Base-by-base conservation (phyloP, 352 stramenopile genomes). In the Pythium rhizo-oryzae region DNA sequence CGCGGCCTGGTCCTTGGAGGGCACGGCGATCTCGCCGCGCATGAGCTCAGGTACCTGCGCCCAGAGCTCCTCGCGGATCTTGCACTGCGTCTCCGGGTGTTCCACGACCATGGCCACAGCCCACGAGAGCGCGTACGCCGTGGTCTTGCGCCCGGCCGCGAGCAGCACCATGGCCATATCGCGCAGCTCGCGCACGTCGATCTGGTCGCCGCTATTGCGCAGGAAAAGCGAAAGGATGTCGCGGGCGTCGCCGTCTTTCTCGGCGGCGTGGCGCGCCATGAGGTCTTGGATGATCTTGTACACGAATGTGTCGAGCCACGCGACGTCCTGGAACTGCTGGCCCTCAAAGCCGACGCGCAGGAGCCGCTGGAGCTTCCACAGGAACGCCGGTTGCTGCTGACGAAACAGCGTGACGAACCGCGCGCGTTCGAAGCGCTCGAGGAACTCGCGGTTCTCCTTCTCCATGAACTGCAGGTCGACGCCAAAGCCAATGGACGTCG, bases 151-250 rank as follows among this genome's bases (percentile, higher is more conserved):
- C n/a, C 89, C 87, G 39, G 84, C 87, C 4, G 85, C 72, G 19
- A 93, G 81, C 55, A 94, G 83, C 35, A 77, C 90, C 59, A 96
- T 79, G 8, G 83, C 74, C 53, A 94, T 85, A 63, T 95, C 84
- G 41, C 84, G 80, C 28, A 94, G 65, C 3, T 78, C 70, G 39
- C 75, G 76, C 8, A 77, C 62, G 0, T 64, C 44, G 46, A 57
- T 47, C 25, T 56, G 13, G 25, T 57, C 58, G 12, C 23, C 33
- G n/a, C 12, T 39, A 11, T 39, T 15, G 6, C 46, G 25, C 7
- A 85, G 64, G 52, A 78, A 87, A 12, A 81, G 69, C 62, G 76
- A 81, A 23, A 86, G 77, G 35, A 85, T 23, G 37, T 52, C 50
- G 15, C 56, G 62, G 0, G 47, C 46, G 51, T 39, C 6, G 25